Percentiles rank a stretch among this genome's conserved stretches.
phyloP scores from a whole-genome alignment of 73 alveolate species.

The Paramecium octaurelia region DNA sequence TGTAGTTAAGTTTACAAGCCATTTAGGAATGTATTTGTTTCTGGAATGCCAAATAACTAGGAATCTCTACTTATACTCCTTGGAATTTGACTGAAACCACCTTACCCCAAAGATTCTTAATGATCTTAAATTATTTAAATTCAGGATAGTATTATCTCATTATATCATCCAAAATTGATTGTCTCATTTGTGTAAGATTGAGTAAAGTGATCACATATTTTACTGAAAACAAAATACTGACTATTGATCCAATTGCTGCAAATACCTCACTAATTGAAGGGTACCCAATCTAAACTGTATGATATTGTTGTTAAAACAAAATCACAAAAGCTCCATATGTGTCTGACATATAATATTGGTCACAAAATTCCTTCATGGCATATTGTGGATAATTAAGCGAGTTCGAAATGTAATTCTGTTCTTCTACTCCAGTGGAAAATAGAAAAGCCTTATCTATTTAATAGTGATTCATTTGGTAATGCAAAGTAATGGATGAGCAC shows the following conservation, averaged over 20 bases:
- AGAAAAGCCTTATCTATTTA: background rate
- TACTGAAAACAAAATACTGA: background rate
- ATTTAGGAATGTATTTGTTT: background rate
- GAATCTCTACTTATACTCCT: background rate
- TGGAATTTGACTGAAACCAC: background rate
- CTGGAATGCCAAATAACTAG: background rate
- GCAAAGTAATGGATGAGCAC: background rate
- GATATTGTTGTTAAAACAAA: background rate
- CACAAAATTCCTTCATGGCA: background rate
- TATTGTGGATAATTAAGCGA: background rate
- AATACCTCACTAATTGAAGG: background rate
- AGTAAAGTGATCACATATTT: background rate
- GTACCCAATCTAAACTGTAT: background rate
- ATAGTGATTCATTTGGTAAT: background rate
- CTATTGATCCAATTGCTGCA: background rate
- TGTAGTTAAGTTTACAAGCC: background rate
- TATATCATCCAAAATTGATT: background rate
- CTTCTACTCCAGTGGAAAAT: background rate
- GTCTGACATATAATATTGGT: background rate
- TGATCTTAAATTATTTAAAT: background rate
- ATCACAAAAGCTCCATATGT: background rate
- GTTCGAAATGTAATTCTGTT: background rate
- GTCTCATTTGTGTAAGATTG: background rate
- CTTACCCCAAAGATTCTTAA: background rate
- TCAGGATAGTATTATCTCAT: slow-evolving; percentile 1